Evolutionary conservation across 768 basidiomycete species (phyloP), one percentile per base, ranked within the genome.

Genomic region (Rhodotorula paludigena): DNA sequence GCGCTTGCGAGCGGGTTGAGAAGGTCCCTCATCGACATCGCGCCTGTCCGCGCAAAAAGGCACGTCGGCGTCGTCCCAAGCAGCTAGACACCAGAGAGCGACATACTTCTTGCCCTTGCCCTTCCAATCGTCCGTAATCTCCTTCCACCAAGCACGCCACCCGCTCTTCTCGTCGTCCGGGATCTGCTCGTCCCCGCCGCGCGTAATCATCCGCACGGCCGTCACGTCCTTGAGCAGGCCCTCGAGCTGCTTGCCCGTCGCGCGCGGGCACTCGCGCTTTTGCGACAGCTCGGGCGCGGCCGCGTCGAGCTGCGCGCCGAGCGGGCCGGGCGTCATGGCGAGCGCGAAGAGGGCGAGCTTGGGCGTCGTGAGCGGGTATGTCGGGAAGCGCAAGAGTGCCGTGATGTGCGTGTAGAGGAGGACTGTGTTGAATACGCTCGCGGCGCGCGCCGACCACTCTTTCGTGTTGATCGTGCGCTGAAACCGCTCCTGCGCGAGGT

Each of bases 241-340:
- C 45, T 68, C 67, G 52, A 63, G 54, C 36, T 59, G 51, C 16
- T 48, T 54, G 20, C 51, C 52, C 9, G 6, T 59, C 36, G 53
- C 44, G 8, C 66, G 41, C 28, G 61, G 36, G 39, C 35, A 55
- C n/a, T 63, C 48, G 1, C 49, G 36, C 32, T 49, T n/a, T 4
- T 28, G 5, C 15, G n/a, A 12, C 18, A 59, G 21, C 11, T 41
- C 7, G 7, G 57, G 57, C 11, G 42, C 57, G 1, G 41, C 57
- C 39, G 39, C 33, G 36, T 55, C 42, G 10, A 68, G 49, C 15
- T 0, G 0, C 8, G 39, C 15, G 8, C 57, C 57, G 57, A 63
- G 57, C n/a, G 67, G 41, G 10, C 67, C 67, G 36, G 67, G 67
- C 33, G 67, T 68, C 62, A 63, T 60, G 12, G 67, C 57, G 32